Percentiles rank a stretch among this genome's conserved stretches.
These are phyloP conservation scores for Phytomonas sp. DNA, from an alignment of 208 protist genomes.

Conservation along the genomic window DNA sequence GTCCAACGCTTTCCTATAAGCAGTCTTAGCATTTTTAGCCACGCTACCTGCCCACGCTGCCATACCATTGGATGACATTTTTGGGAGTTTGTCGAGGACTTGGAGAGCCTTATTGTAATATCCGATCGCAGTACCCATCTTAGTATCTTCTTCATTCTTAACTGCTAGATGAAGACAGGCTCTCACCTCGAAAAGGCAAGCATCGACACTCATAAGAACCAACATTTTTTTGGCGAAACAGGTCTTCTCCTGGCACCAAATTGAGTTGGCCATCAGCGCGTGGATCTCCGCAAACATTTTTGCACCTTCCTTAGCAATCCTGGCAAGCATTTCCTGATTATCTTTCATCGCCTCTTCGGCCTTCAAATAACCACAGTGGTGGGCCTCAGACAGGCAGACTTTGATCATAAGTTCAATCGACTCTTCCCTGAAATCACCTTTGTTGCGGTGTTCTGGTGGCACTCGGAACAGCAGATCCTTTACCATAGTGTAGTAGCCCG, in stretches of 20 bases:
- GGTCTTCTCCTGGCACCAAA: conserved; percentile 28
- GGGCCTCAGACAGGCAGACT: conserved; percentile 54
- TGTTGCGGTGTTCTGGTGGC: conserved; percentile 43
- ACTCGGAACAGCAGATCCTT: conserved; percentile 40
- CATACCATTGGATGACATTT: conserved; percentile 33
- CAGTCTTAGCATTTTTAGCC: conserved; percentile 45
- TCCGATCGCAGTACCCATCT: conserved; percentile 58
- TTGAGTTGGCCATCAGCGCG: conserved; percentile 31
- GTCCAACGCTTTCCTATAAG: conserved; percentile 49
- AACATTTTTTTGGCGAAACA: conserved; percentile 41
- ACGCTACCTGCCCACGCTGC: conserved; percentile 59
- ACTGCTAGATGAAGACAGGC: conserved; percentile 60
- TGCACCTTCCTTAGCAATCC: conserved; percentile 64
- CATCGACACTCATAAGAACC: conserved; percentile 27
- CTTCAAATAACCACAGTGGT: conserved; percentile 80
- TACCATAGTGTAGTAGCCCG: conserved; percentile 75
- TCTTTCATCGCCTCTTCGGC: conserved; percentile 58
- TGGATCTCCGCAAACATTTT: conserved; percentile 62
- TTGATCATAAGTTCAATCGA: conserved; percentile 44
- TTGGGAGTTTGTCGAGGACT: conserved; percentile 39
- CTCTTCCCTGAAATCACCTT: conserved; percentile 52
- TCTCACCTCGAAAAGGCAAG: conserved; percentile 53
- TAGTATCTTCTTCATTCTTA: conserved; percentile 24
- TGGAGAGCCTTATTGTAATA: conserved; percentile 61
- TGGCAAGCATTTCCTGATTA: conserved; percentile 61